Evolutionary conservation across 2,329 filamentous ascomycete genomes (phyloP).

Genomic region (Colletotrichum trifolii): DNA sequence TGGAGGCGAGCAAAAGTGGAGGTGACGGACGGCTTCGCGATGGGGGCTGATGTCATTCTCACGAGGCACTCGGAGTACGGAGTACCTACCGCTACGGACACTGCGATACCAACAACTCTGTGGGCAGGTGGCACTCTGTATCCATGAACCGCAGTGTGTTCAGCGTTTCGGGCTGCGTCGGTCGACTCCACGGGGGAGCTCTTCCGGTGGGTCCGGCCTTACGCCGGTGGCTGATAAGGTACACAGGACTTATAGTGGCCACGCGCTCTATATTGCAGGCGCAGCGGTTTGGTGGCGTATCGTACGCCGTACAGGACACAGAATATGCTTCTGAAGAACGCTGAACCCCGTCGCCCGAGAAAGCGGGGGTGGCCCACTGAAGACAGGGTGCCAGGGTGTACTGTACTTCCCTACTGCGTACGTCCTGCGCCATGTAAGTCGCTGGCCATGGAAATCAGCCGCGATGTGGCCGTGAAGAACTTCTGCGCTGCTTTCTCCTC

Average conservation of each 20-base stretch:
- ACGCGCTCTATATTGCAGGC: too few relatives aligned
- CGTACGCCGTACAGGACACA: too few relatives aligned
- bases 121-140: too few relatives aligned
- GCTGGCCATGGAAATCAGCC: too few relatives aligned
- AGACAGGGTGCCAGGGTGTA: conserved; percentile 1
- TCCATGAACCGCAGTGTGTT: conserved; percentile 7
- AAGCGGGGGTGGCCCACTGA: conserved; percentile 4
- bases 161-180: conserved; percentile 34
- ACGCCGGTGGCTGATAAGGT: conserved; percentile 24
- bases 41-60: conserved; percentile 33
- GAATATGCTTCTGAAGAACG: background rate
- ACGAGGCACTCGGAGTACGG: too few relatives aligned
- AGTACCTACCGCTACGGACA: too few relatives aligned
- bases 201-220: conserved; percentile 31
- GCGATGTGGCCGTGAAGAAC: too few relatives aligned
- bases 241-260: too few relatives aligned
- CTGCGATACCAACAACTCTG: too few relatives aligned
- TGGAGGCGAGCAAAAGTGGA: conserved; percentile 29
- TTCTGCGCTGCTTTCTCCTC: too few relatives aligned
- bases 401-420: background rate
- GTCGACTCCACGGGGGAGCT: conserved; percentile 22
- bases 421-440: background rate
- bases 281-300: too few relatives aligned
- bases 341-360: conserved; percentile 31
- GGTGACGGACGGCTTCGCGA: conserved; percentile 17